Evolutionary conservation across 2,329 filamentous ascomycete species (phyloP), one percentile per base, ranked within the genome.

Genomic region (Penicillium glabrum): DNA sequence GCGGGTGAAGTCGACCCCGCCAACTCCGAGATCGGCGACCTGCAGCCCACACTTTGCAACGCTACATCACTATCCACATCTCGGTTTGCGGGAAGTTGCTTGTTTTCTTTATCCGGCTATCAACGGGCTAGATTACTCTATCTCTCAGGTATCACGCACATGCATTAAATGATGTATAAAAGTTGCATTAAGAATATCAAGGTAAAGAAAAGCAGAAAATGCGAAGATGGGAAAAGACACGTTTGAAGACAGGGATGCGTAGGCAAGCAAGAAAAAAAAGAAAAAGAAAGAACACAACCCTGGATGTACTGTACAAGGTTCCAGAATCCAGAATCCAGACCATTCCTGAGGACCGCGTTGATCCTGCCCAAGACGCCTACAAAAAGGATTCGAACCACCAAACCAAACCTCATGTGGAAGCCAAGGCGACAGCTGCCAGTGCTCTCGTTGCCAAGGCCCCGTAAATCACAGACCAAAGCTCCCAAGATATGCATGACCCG

Each of bases 401-500:
- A 53, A 54, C 46, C 50, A 61, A 65, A 48, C 56, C 56, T 58
- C 57, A 48, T 57, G 29, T 46, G 19, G 51, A 54, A 50, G 21
- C 46, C 39, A 26, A 58, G 53, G 33, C 43, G 33, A 57, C 57
- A 54, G 48, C 54, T 47, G 8, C 24, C 51, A 44, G 39, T 27
- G 43, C 55, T 37, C 43, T 49, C 53, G 31, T 46, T 53, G 60
- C 44, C 21, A 29, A 39, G 39, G 53, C 59, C 56, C 59, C 59
- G 26, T 21, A 57, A 64, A 63, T 56, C 59, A 65, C 55, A 64
- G 59, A 67, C 63, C 69, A 46, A 62, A 68, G 67, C 65, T 67
- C 68, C 69, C 65, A 66, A 69, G 60, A 67, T 58, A 72, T 71
- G 68, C 68, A 69, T 58, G 57, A 63, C 60, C 58, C 61, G 55